phyloP scores from a whole-genome alignment of 2,329 filamentous ascomycete species.

The Pseudophaeomoniella oleicola region DNA sequence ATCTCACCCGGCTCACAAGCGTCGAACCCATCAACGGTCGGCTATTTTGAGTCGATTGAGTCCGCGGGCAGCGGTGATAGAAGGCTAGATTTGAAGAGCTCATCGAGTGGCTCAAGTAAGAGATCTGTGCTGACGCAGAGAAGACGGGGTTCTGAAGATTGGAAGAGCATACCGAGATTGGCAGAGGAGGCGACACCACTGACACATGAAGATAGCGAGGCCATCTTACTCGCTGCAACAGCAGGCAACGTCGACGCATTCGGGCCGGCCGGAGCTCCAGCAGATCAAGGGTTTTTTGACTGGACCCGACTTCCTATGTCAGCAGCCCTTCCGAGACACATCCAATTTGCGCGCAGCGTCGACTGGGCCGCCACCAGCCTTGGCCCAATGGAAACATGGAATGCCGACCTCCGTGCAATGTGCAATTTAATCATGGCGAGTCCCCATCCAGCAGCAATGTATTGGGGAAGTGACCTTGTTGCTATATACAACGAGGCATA shows the following conservation, averaged over 20 bases:
- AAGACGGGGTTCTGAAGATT: neutral
- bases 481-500: conserved; percentile 63
- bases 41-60: neutral
- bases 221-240: conserved; percentile 20
- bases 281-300: conserved; percentile 50
- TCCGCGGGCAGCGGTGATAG: neutral
- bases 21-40: neutral
- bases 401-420: conserved; percentile 57
- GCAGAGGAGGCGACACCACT: neutral
- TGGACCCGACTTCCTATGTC: conserved; percentile 61
- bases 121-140: neutral
- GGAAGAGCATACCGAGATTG: neutral
- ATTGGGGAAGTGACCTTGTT: conserved; percentile 59
- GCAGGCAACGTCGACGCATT: conserved; percentile 25
- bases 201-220: conserved; percentile 4
- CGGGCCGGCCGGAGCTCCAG: conserved; percentile 13
- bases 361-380: conserved; percentile 62
- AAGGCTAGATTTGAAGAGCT: neutral
- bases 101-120: neutral
- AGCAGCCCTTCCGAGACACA: conserved; percentile 51
- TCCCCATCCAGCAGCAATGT: conserved; percentile 61
- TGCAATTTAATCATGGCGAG: conserved; percentile 70
- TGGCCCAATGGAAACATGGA: conserved; percentile 63
- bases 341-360: conserved; percentile 54
- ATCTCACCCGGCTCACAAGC: neutral